Percentiles rank a stretch among this genome's conserved stretches.
phyloP scores from a whole-genome alignment of 2,329 filamentous ascomycete species.

The Neurospora crassa region DNA sequence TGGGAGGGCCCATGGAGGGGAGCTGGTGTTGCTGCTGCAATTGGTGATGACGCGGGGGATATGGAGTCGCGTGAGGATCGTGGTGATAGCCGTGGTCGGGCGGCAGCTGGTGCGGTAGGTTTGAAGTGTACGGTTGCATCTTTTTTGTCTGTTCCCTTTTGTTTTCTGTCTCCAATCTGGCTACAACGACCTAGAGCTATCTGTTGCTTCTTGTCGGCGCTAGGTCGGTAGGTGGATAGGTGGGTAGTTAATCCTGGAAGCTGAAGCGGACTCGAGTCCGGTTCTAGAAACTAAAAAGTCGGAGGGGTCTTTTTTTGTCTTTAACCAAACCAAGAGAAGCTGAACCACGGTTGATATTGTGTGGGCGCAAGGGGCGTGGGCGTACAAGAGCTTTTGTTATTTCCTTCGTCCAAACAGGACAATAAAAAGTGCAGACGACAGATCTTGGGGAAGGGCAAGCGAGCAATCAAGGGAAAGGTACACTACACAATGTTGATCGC shows the following conservation, averaged over 20 bases:
- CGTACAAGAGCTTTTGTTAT: not conserved
- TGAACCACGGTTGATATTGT: not conserved
- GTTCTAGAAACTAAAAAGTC: not conserved
- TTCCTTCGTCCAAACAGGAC: not conserved
- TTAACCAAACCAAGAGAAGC: not conserved
- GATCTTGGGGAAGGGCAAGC: not conserved
- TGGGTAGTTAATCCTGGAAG: not conserved
- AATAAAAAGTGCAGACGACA: not conserved
- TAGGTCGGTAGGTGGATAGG: not conserved
- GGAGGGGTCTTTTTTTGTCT: not conserved
- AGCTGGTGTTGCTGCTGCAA: conserved; percentile 2
- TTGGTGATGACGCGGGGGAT: not conserved
- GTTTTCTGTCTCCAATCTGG: not conserved
- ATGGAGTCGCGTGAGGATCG: not conserved
- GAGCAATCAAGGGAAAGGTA: not conserved
- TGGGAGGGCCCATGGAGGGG: conserved; percentile 1
- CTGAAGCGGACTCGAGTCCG: not conserved
- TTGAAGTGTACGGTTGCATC: conserved; percentile 14
- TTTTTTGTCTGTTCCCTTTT: conserved; percentile 2
- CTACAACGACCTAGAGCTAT: no score
- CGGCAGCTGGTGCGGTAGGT: conserved; percentile 9
- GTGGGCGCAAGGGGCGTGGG: not conserved
- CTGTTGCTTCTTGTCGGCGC: not conserved
- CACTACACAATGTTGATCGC: not conserved
- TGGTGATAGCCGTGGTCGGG: conserved; percentile 1